Evolutionary conservation across 768 basidiomycete species (phyloP).

Genomic region (Lentinula guzmanii): DNA sequence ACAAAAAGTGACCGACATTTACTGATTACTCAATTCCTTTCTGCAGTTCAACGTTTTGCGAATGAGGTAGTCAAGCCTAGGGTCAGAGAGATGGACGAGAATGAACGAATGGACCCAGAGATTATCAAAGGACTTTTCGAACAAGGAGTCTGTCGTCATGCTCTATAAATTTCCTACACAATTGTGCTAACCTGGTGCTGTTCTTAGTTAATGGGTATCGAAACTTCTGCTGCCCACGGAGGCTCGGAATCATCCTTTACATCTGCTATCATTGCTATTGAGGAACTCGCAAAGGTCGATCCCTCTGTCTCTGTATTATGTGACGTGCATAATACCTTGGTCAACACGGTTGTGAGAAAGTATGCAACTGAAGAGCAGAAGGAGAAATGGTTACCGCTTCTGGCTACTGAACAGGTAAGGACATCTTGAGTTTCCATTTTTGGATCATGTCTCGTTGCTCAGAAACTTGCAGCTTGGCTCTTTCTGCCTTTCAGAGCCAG

Average conservation of each 20-base stretch:
- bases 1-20: background rate
- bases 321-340: slow-evolving; percentile 98
- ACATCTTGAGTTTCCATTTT: background rate
- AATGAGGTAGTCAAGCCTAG: slow-evolving; percentile 85
- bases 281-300: slow-evolving; percentile 95
- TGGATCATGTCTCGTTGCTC: background rate
- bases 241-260: slow-evolving; percentile 92
- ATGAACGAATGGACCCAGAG: slow-evolving; percentile 85
- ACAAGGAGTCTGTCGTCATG: slow-evolving; percentile 66
- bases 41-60: slow-evolving; percentile 79
- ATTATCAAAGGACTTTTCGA: slow-evolving; percentile 89
- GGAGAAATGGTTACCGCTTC: slow-evolving; percentile 81
- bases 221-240: slow-evolving; percentile 76
- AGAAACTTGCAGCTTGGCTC: slow-evolving; percentile 69
- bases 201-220: slow-evolving; percentile 91
- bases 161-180: background rate
- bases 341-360: slow-evolving; percentile 88
- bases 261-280: slow-evolving; percentile 92
- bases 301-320: slow-evolving; percentile 95
- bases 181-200: slow-evolving; percentile 3
- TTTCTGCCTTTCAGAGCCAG: slow-evolving; percentile 91
- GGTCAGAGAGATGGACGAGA: slow-evolving; percentile 97
- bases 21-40: slow-evolving; percentile 1
- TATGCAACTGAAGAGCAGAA: slow-evolving; percentile 83
- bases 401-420: slow-evolving; percentile 68